Evolutionary conservation across 1,139 yeast genomes (phyloP), one percentile per base, ranked within the genome.

Genomic region (Candida sp.): DNA sequence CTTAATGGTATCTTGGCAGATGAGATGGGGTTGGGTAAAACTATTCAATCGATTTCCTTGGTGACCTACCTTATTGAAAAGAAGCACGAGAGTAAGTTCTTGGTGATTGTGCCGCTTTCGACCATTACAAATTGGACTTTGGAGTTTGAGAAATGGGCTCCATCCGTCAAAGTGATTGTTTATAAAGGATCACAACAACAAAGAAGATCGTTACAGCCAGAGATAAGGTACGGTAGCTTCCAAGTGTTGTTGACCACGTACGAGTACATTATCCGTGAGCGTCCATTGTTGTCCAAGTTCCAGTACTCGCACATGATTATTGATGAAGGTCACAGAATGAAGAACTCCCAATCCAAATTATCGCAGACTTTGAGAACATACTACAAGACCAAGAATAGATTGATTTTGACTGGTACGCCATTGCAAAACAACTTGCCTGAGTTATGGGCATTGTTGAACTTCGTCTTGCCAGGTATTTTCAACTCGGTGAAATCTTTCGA

Each of bases 21-120:
- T 72, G 99, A 96, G 70, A 92, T 93, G 98, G 98, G 98, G n/a
- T 76, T 94, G 49, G 99, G 99, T 55, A 94, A 94, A 67, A 94
- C 98, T 0, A 89, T 96, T 66, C 98, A 94, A 72, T 96, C 96
- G 17, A 92, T 94, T 67, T 83, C 98, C 7, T 92, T 94, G 64
- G 68, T 94, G 57, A 92, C 98, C 1, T 88, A 89, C 63, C 77
- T 96, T 61, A 88, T 90, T 62, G 92, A 90, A 60, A 93, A 90
- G 60, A 78, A 83, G 52, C 80, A 84, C 40, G 73, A 75, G 42
- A 92, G 91, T 17, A 92, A 91, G 25, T 88, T 86, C 61, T 77
- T 90, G 61, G 91, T 90, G 22, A 86, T 90, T 67, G 96, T 89
- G 34, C 96, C 96, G 0, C 77, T 90, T 53, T 88, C 96, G 0